Evolutionary conservation across 1,139 yeast species (phyloP).

Genomic region (Yamadazyma sp.): DNA sequence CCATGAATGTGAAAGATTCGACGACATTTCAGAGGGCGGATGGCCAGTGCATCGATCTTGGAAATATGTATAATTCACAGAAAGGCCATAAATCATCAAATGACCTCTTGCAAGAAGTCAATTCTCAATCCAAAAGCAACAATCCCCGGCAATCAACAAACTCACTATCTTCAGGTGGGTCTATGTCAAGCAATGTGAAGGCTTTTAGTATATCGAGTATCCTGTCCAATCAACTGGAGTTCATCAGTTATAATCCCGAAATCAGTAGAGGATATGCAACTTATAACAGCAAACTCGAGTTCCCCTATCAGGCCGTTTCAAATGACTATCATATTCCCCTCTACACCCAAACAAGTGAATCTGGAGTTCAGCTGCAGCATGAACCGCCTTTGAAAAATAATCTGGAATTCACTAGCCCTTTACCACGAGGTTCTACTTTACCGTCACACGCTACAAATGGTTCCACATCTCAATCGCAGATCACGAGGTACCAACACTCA

Average conservation of each 20-base stretch:
- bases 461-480: neutral
- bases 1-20: too few species aligned
- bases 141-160: constrained; percentile 1
- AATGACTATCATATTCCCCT: constrained; percentile 2
- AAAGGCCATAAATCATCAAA: neutral
- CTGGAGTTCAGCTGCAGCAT: neutral
- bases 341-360: neutral
- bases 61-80: neutral
- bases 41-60: neutral
- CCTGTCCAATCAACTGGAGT: constrained; percentile 1
- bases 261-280: neutral
- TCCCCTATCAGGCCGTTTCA: constrained; percentile 2
- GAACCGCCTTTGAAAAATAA: neutral
- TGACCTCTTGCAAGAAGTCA: neutral
- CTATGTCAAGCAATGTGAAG: neutral
- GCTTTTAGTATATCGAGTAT: neutral
- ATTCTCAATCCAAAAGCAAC: neutral
- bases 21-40: neutral
- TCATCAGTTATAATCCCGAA: neutral
- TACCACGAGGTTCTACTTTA: neutral
- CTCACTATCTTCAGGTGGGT: constrained; percentile 3
- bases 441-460: too few species aligned
- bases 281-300: constrained; percentile 1
- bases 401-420: neutral
- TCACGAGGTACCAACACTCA: neutral